Evolutionary conservation across 2,329 filamentous ascomycete species (phyloP).

Genomic region (Sarocladium brachiariae): DNA sequence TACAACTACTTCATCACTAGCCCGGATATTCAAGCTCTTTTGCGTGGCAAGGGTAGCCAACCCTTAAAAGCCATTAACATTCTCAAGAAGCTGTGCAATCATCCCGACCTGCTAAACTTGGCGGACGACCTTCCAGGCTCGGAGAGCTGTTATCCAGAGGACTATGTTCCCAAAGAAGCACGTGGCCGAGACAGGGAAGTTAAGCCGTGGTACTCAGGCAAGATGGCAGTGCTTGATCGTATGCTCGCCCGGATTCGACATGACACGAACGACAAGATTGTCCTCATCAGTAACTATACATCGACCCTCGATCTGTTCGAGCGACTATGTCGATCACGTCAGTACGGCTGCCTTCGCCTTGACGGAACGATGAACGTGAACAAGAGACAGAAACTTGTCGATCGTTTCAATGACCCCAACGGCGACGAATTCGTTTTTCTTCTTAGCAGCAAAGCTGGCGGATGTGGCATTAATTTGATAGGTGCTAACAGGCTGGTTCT

Average conservation of each 20-base stretch:
- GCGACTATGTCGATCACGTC: constrained; percentile 74
- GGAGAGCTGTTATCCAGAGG: constrained; percentile 72
- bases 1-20: constrained; percentile 98
- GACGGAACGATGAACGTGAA: constrained; percentile 98
- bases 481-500: constrained; percentile 91
- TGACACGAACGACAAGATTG: constrained; percentile 98
- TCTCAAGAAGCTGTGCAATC: constrained; percentile 97
- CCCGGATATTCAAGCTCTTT: constrained; percentile 84
- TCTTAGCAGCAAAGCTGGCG: constrained; percentile 93
- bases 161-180: constrained; percentile 81
- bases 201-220: constrained; percentile 94
- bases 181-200: constrained; percentile 86
- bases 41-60: constrained; percentile 90
- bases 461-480: constrained; percentile 92
- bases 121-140: constrained; percentile 79
- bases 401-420: constrained; percentile 93
- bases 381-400: constrained; percentile 93
- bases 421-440: constrained; percentile 89
- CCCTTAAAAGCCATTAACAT: constrained; percentile 94
- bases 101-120: constrained; percentile 85
- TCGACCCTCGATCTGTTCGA: constrained; percentile 94
- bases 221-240: constrained; percentile 95
- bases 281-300: constrained; percentile 97
- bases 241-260: constrained; percentile 95
- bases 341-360: constrained; percentile 80